Conservation (phyloP, 2,329 filamentous ascomycete species). For the Cordyceps cateniannulata region DNA sequence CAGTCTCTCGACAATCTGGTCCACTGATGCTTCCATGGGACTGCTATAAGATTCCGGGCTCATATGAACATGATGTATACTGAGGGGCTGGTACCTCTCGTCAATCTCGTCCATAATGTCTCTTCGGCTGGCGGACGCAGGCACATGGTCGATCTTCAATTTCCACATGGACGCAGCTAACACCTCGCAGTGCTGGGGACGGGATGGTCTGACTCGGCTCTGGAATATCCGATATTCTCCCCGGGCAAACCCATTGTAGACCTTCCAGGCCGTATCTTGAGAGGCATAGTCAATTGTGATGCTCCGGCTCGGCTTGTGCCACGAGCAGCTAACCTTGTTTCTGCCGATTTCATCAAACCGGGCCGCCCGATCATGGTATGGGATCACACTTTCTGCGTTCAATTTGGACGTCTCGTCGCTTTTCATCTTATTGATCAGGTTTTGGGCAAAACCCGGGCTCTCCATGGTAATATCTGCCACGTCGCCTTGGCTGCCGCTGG, state of each 20-base stretch:
- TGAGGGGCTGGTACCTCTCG: not conserved
- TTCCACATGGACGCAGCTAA: not conserved
- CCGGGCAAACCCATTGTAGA: not conserved
- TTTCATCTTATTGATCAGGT: not conserved
- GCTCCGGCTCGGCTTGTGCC: slow-evolving; percentile 8
- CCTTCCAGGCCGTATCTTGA: not conserved
- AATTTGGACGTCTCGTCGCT: not conserved
- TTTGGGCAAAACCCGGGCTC: not conserved
- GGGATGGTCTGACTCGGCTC: not conserved
- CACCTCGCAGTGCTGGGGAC: not conserved
- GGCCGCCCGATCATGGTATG: not conserved
- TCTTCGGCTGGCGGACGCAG: not conserved
- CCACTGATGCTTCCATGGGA: not conserved
- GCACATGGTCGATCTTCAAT: not conserved
- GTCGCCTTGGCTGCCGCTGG: not conserved
- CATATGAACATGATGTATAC: not conserved
- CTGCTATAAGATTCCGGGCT: not conserved
- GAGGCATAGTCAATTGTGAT: not conserved
- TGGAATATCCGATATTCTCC: not conserved
- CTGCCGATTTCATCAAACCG: not conserved
- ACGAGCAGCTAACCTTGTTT: slow-evolving; percentile 8
- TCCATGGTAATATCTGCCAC: slow-evolving; percentile 5
- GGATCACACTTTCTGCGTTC: not conserved
- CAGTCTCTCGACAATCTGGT: not conserved
- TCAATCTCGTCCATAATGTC: not conserved